Evolutionary conservation across 805 yeast genomes (phyloP).

Genomic region (Limtongozyma cylindracea): DNA sequence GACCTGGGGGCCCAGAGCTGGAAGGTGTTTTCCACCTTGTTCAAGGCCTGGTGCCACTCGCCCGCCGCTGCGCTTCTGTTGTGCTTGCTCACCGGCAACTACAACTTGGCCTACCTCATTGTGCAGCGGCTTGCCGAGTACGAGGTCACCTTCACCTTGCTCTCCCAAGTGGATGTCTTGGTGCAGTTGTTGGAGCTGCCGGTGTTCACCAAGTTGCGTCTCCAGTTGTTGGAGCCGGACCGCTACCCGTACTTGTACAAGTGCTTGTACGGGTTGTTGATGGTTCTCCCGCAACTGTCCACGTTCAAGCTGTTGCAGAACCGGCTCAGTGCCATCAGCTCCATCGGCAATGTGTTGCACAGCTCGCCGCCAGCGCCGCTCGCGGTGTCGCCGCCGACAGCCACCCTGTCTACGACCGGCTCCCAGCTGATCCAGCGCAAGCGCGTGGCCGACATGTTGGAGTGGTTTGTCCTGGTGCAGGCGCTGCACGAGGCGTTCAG

Average conservation of each 20-base stretch:
- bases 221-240: constrained; percentile 77
- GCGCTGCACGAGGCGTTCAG: constrained; percentile 7
- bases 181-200: constrained; percentile 87
- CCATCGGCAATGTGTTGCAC: constrained; percentile 9
- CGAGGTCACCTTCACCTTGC: constrained; percentile 54
- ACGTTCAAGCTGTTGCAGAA: constrained; percentile 69
- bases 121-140: constrained; percentile 58
- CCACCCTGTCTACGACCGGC: constrained; percentile 3
- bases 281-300: constrained; percentile 84
- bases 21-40: constrained; percentile 46
- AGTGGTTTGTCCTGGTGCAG: constrained; percentile 10
- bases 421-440: constrained; percentile 12
- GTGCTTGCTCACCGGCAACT: constrained; percentile 68
- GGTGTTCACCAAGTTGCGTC: constrained; percentile 62
- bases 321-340: constrained; percentile 25
- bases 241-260: constrained; percentile 60
- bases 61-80: constrained; percentile 73
- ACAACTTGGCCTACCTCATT: constrained; percentile 68
- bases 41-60: constrained; percentile 80
- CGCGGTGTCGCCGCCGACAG: constrained; percentile 1
- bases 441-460: constrained; percentile 15
- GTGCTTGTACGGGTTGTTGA: constrained; percentile 73
- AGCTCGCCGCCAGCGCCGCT: constrained; percentile 5
- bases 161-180: constrained; percentile 71
- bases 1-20: constrained; percentile 35